Evolutionary conservation across 202 grass and related monocot species (phyloP), one percentile per base, ranked within the genome.

Genomic region (Setaria viridis): DNA sequence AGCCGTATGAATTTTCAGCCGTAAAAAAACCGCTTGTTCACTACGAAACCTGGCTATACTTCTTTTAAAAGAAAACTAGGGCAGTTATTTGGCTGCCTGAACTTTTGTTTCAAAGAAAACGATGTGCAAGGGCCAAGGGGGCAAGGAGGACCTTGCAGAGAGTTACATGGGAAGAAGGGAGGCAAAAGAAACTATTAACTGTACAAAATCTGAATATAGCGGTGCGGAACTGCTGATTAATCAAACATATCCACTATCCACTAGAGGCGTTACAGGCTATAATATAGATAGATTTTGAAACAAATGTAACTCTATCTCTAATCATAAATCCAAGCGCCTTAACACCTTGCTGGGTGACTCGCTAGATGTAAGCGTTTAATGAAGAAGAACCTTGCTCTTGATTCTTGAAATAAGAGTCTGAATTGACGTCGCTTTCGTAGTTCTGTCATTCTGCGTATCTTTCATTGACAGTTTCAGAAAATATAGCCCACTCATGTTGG

Each of bases 381-480:
- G 25, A 25, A 25, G 46, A 73, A 74, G 48, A 66, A 62, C 29
- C 25, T 47, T 78, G 50, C 83, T 30, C 55, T 25, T 25, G 25
- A 25, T 25, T 25, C 25, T 29, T 47, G 67, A 67, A 74, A 79
- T 25, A 43, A 19, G 57, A 50, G 33, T 70, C 21, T 37, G 46
- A 77, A 71, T 29, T 19, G 11, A 48, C 56, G 54, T 21, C 32
- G 15, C 7, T 73, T 15, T 67, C 54, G 48, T 49, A 37, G 58
- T 64, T 72, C 2, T 33, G 25, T 7, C 60, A 63, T 33, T 33
- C 60, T 49, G 19, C 20, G 53, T 80, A 25, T 60, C 19, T 67
- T 7, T 81, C 64, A 71, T 39, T 79, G 74, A 87, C 41, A 59
- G 67, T 14, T 29, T 33, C 42, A 17, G 32, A 66, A 78, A 49